A percentile compares a stretch with the other conserved stretches of the same genome.
These are phyloP conservation scores for Apiotrichum domesticum DNA, from an alignment of 1,284 basidiomycete genomes.

Conservation along the genomic window DNA sequence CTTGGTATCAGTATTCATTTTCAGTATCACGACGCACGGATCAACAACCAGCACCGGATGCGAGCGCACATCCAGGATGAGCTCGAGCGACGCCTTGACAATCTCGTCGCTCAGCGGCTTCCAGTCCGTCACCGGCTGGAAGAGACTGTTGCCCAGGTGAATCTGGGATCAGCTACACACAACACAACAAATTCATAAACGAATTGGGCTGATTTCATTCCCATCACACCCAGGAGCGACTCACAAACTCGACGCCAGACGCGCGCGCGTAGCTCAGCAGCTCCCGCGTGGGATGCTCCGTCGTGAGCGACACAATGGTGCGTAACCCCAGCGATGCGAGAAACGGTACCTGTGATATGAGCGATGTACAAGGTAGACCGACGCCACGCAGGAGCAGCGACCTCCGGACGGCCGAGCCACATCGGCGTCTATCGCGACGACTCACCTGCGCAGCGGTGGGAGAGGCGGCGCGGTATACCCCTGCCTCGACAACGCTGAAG, in stretches of 20 bases:
- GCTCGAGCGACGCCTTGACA: slow-evolving; percentile 42
- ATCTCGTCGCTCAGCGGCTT: slow-evolving; percentile 42
- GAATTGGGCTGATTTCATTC: no score
- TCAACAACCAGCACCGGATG: slow-evolving; percentile 43
- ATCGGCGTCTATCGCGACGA: not conserved
- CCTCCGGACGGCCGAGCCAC: no score
- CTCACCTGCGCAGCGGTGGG: slow-evolving; percentile 38
- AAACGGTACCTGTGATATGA: slow-evolving; percentile 32
- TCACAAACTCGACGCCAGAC: slow-evolving; percentile 33
- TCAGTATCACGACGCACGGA: slow-evolving; percentile 28
- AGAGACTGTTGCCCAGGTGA: slow-evolving; percentile 38
- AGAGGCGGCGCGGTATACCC: slow-evolving; percentile 39
- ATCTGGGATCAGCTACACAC: slow-evolving; percentile 18
- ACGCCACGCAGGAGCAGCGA: no score
- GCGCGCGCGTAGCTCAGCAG: slow-evolving; percentile 26
- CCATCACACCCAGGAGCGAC: slow-evolving; percentile 2
- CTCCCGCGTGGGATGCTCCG: slow-evolving; percentile 40
- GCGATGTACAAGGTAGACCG: no score
- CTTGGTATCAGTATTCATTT: slow-evolving; percentile 14
- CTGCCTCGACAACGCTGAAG: slow-evolving; percentile 42
- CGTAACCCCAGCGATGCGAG: slow-evolving; percentile 33
- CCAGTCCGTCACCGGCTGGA: slow-evolving; percentile 39
- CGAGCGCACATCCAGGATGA: slow-evolving; percentile 32
- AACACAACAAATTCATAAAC: not conserved
- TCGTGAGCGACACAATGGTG: slow-evolving; percentile 41